Base-by-base conservation (phyloP, 106 monocot genomes). In the Ottelia alismoides region DNA sequence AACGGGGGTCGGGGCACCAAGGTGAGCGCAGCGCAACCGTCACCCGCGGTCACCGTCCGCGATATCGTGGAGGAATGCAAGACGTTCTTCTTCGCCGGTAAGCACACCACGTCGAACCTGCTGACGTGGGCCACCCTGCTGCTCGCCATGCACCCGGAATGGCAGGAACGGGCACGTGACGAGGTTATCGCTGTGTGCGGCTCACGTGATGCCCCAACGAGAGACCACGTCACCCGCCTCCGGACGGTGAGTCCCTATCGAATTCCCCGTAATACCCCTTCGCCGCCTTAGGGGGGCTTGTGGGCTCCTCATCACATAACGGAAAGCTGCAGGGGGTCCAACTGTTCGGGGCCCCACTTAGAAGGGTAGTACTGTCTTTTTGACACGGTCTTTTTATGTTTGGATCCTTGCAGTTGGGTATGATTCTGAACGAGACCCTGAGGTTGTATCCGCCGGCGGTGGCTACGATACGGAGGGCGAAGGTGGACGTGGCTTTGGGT, bases 1-100 rank as follows among this genome's bases (percentile, higher is more conserved):
- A 64, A 46, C 49, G 16, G 24, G 44, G 29, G 22, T 12, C 10
- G 2, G 46, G 49, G 11, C 29, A 28, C 6, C 56, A 25, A 26
- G 9, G 3, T 4, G 22, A 11, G 22, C 32, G 3, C 12, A 2
- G 0, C 25, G n/a, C 7, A 31, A 5, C 0, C 31, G 27, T 17
- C 46, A 17, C 23, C 60, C 29, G 55, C 40, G 44, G 58, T 76
- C 30, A 51, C 61, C 1, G 62, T 71, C 2, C 28, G 22, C 12
- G 81, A 81, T 27, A 87, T 80, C 48, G 65, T 87, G 53, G 86
- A n/a, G n/a, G n/a, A n/a, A n/a, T n/a, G n/a, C n/a, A n/a, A n/a
- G n/a, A n/a, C n/a, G n/a, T n/a, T n/a, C n/a, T n/a, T n/a, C n/a
- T n/a, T n/a, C n/a, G n/a, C n/a, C n/a, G 86, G 86, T 19, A 81